Conservation (phyloP, 2,329 filamentous ascomycete genomes). For the Fusarium secorum region DNA sequence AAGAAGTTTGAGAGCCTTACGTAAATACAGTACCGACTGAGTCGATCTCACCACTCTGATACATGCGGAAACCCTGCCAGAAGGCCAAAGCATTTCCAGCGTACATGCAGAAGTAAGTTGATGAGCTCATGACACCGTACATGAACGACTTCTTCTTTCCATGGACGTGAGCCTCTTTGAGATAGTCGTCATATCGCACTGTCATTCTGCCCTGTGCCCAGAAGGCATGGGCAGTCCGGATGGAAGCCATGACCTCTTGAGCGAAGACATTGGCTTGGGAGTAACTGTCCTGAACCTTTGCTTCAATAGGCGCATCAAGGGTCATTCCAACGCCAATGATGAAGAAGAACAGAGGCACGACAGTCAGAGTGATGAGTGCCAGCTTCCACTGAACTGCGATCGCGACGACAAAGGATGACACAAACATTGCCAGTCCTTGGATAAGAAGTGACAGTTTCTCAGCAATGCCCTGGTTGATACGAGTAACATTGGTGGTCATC, state of each 20-base stretch:
- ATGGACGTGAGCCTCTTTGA: conserved; percentile 45
- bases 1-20: conserved; percentile 22
- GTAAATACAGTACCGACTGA: conserved; percentile 50
- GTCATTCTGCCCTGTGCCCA: conserved; percentile 51
- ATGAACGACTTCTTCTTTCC: conserved; percentile 50
- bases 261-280: conserved; percentile 45
- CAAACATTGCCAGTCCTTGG: conserved; percentile 48
- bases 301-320: conserved; percentile 43
- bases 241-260: conserved; percentile 48
- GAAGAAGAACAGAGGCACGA: conserved; percentile 42
- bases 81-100: conserved; percentile 52
- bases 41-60: conserved; percentile 46
- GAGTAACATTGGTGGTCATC: conserved; percentile 47
- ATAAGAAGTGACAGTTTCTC: conserved; percentile 50
- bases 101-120: conserved; percentile 51
- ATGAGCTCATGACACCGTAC: conserved; percentile 47
- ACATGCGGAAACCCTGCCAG: conserved; percentile 53
- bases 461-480: conserved; percentile 50
- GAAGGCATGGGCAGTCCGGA: conserved; percentile 53
- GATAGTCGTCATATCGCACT: conserved; percentile 46
- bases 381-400: conserved; percentile 53
- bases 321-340: conserved; percentile 40
- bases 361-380: conserved; percentile 48
- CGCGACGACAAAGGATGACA: conserved; percentile 49
- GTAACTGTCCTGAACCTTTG: conserved; percentile 43